Evolutionary conservation across 441 rosid species (phyloP).

Genomic region (Populus trichocarpa): DNA sequence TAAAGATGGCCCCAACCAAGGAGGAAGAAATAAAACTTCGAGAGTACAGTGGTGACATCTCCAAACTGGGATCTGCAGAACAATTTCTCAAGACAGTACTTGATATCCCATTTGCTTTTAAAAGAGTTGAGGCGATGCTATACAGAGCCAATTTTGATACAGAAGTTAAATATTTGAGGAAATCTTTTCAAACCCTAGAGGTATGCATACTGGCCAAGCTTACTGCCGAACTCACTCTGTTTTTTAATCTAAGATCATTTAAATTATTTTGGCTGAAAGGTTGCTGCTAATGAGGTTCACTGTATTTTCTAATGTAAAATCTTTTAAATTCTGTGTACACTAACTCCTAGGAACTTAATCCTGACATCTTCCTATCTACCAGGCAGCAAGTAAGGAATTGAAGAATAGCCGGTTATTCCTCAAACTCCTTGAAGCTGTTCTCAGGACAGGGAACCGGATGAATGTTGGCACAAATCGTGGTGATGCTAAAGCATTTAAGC

Average conservation of each 20-base stretch:
- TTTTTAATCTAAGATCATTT: not conserved
- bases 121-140: slow-evolving; percentile 93
- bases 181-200: slow-evolving; percentile 89
- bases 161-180: slow-evolving; percentile 81
- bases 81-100: slow-evolving; percentile 86
- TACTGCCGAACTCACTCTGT: not conserved
- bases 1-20: slow-evolving; percentile 98
- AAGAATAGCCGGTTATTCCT: slow-evolving; percentile 78
- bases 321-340: not conserved
- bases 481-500: slow-evolving; percentile 92
- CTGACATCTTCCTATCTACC: slow-evolving; percentile 14
- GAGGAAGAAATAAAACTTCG: slow-evolving; percentile 95
- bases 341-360: slow-evolving; percentile 19
- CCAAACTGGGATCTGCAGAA: slow-evolving; percentile 90
- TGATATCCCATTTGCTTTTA: slow-evolving; percentile 89
- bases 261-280: not conserved
- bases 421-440: slow-evolving; percentile 91
- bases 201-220: slow-evolving; percentile 31
- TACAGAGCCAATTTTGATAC: slow-evolving; percentile 92
- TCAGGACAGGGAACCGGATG: slow-evolving; percentile 92
- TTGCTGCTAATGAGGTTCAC: not conserved
- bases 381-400: slow-evolving; percentile 89
- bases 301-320: not conserved
- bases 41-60: slow-evolving; percentile 65
- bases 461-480: slow-evolving; percentile 98